Conservation (phyloP, 306 rosid species). For the Parietaria judaica region DNA sequence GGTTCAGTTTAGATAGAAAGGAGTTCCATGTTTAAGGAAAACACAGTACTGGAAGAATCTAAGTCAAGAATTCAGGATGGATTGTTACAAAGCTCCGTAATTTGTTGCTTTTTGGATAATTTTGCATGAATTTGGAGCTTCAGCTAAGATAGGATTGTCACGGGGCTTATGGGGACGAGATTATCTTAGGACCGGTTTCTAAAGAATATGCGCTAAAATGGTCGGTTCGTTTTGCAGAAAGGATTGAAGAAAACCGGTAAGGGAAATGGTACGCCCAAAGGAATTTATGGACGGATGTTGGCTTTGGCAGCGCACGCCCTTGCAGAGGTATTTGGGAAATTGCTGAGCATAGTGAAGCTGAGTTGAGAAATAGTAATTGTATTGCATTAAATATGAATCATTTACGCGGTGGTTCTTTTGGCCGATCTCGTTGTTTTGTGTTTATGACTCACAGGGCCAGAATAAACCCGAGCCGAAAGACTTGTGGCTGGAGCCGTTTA, state of each 20-base stretch:
- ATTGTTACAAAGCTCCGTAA: too few relatives aligned
- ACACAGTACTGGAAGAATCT: too few relatives aligned
- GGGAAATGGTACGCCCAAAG: conserved; percentile 44
- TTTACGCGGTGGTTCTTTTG: conserved; percentile 6
- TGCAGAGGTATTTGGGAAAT: conserved; percentile 63
- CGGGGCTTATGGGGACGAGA: too few relatives aligned
- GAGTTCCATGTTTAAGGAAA: too few relatives aligned
- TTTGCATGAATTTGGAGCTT: too few relatives aligned
- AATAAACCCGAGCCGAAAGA: conserved; percentile 87
- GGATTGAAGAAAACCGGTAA: conserved; percentile 41
- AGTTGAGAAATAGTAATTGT: neutral
- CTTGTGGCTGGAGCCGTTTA: conserved; percentile 85
- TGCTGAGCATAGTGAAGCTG: neutral
- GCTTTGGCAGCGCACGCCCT: conserved; percentile 89
- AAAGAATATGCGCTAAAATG: conserved; percentile 1
- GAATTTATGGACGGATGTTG: conserved; percentile 63
- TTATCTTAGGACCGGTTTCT: too few relatives aligned
- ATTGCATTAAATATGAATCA: neutral
- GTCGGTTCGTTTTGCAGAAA: conserved; percentile 37
- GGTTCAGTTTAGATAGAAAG: neutral
- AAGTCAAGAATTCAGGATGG: too few relatives aligned
- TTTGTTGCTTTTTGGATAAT: too few relatives aligned
- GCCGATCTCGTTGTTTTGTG: conserved; percentile 28
- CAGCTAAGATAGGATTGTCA: too few relatives aligned
- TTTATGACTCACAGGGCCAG: conserved; percentile 39